Percentiles rank a stretch among this genome's conserved stretches.
phyloP scores from a whole-genome alignment of 1,284 basidiomycete species.

The Trichosporon sp. region DNA sequence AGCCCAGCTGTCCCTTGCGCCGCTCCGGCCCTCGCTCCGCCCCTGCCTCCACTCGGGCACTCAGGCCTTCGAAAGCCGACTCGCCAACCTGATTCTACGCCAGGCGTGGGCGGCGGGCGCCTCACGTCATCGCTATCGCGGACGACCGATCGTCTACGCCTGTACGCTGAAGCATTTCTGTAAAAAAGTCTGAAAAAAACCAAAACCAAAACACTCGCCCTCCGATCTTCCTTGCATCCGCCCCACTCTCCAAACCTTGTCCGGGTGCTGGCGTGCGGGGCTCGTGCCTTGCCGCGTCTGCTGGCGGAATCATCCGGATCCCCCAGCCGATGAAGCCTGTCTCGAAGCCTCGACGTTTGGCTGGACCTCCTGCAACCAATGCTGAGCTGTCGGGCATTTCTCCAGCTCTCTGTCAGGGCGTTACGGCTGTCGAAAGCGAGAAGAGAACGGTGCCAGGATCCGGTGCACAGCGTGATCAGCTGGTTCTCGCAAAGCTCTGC shows the following conservation, averaged over 20 bases:
- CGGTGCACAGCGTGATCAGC: background rate
- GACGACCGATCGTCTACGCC: background rate
- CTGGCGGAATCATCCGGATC: constrained; percentile 1
- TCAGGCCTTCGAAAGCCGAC: background rate
- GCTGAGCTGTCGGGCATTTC: background rate
- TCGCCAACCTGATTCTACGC: background rate
- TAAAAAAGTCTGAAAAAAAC: constrained; percentile 4
- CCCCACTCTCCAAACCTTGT: constrained; percentile 10
- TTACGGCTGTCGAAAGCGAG: background rate
- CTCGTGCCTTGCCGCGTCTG: background rate
- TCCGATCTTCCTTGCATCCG: background rate
- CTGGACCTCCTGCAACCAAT: background rate
- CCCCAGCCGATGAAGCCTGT: background rate
- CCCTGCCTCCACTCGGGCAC: constrained; percentile 7
- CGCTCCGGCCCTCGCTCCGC: background rate
- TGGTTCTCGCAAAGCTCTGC: background rate
- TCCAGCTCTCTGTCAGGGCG: background rate
- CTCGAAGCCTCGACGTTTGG: background rate
- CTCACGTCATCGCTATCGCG: constrained; percentile 1
- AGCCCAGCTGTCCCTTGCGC: background rate
- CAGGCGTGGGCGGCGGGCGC: constrained; percentile 10
- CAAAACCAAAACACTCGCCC: constrained; percentile 1
- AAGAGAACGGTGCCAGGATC: background rate
- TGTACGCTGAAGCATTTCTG: background rate
- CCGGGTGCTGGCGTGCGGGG: background rate